Conservation (phyloP, 257 asterid genomes). For the Penstemon davidsonii region DNA sequence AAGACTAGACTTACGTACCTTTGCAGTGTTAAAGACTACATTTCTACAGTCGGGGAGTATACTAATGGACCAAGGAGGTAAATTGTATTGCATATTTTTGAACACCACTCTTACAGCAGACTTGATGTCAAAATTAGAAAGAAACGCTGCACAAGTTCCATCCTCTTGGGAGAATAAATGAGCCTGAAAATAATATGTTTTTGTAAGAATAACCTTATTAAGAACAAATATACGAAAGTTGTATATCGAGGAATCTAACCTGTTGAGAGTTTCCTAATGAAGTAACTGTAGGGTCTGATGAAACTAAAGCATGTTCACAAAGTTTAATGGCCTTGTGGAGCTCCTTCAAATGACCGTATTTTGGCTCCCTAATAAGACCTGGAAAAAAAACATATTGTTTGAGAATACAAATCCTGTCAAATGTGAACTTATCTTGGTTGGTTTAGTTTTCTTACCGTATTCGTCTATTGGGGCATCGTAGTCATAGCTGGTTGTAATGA, state of each 20-base stretch:
- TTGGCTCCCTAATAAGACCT: slow-evolving; percentile 68
- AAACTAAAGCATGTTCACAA: slow-evolving; percentile 53
- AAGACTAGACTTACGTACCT: slow-evolving; percentile 31
- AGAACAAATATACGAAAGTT: background rate
- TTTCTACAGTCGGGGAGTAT: slow-evolving; percentile 69
- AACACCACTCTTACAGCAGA: slow-evolving; percentile 49
- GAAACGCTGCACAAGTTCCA: slow-evolving; percentile 66
- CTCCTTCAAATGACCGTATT: slow-evolving; percentile 65
- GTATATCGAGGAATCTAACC: slow-evolving; percentile 30
- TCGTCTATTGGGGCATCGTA: slow-evolving; percentile 82
- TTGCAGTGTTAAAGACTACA: slow-evolving; percentile 63
- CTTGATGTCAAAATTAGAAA: slow-evolving; percentile 47
- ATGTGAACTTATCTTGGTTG: background rate
- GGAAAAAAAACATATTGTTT: background rate
- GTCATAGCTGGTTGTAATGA: slow-evolving; percentile 67
- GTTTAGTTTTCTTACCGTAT: slow-evolving; percentile 44
- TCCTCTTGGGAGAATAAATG: slow-evolving; percentile 41
- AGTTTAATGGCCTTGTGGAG: slow-evolving; percentile 66
- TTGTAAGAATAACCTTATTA: background rate
- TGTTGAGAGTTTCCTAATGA: slow-evolving; percentile 52
- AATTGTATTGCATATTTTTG: slow-evolving; percentile 44
- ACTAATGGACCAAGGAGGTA: slow-evolving; percentile 82
- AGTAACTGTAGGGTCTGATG: slow-evolving; percentile 47
- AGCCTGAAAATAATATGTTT: slow-evolving; percentile 39
- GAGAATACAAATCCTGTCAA: background rate